Evolutionary conservation across 2,329 filamentous ascomycete species (phyloP), one percentile per base, ranked within the genome.

Genomic region (Leptographium flavum): DNA sequence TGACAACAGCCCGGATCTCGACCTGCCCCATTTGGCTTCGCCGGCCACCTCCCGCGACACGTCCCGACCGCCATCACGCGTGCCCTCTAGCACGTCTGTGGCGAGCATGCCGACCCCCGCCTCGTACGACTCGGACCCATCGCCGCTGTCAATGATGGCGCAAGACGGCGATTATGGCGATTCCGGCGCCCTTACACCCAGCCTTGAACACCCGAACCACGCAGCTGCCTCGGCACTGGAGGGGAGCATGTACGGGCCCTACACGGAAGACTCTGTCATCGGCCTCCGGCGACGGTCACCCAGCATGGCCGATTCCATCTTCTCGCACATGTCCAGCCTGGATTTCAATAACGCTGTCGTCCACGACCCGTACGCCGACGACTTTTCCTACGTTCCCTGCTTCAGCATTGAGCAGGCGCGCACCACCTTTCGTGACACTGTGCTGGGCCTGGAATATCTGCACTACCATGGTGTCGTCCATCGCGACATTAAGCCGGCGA

Each of bases 381-480:
- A 96, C 59, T 87, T 87, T 60, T 86, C 83, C 31, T 94, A 92
- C 57, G 90, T 96, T 15, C 92, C 92, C 15, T 87, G 88, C 63
- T 84, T 98, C 64, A 94, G 90, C 1, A 72, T 94, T 31, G 75
- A 82, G 23, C 79, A 90, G 58, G 83, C 88, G 14, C 80, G 88
- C 27, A 79, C 77, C 32, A 83, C 86, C 0, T 96, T 98, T 62
- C 76, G 90, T 52, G 92, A 98, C 60, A 94, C 90, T 0, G 81
- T 98, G 2, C 70, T 96, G 32, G 92, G 92, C 4, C 66, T 98
- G 19, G 88, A 98, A 59, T 98, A 96, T 59, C 71, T 98, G 30
- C 85, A 92, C 58, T 90, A 87, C 55, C 81, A 88, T 58, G 84
- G 84, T 15, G 84, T 90, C 38, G 83, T 88, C 23, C 84, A 90